Evolutionary conservation across 495 filamentous ascomycete genomes (phyloP).

Genomic region (Daldinia grandis): DNA sequence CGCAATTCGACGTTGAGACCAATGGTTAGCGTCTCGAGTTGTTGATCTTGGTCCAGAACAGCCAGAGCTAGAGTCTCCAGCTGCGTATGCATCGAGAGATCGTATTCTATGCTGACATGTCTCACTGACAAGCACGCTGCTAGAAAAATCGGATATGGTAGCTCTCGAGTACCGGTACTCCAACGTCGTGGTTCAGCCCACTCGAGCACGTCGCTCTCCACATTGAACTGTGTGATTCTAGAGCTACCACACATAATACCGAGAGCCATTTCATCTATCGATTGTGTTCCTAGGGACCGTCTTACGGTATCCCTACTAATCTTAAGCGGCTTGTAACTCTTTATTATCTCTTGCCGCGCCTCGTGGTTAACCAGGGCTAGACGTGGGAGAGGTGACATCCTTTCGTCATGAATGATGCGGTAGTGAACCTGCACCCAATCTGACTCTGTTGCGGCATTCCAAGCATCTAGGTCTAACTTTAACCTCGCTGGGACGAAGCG

Average conservation of each 20-base stretch:
- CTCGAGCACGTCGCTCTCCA: conserved; percentile 20
- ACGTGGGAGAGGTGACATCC: not conserved
- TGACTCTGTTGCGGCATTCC: conserved; percentile 17
- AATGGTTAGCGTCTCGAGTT: conserved; percentile 25
- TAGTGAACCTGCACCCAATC: conserved; percentile 21
- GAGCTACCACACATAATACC: conserved; percentile 9
- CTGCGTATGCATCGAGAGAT: conserved; percentile 10
- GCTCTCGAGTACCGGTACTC: not conserved
- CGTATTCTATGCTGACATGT: conserved; percentile 16
- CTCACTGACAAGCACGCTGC: conserved; percentile 22
- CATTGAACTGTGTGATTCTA: conserved; percentile 13
- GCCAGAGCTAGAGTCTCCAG: conserved; percentile 11
- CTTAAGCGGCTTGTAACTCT: conserved; percentile 11
- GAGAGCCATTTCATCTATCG: not conserved
- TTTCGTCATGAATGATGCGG: conserved; percentile 9
- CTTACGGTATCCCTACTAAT: conserved; percentile 3
- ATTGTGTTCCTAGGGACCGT: not conserved
- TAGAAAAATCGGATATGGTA: conserved; percentile 12
- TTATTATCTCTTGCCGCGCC: conserved; percentile 14
- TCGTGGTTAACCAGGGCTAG: conserved; percentile 19
- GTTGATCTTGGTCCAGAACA: conserved; percentile 18
- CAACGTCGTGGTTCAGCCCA: conserved; percentile 16
- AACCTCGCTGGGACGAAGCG: conserved; percentile 15
- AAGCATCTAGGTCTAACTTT: conserved; percentile 22
- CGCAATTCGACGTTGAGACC: not conserved